phyloP scores from a whole-genome alignment of 306 rosid species.

The Trifolium dubium region DNA sequence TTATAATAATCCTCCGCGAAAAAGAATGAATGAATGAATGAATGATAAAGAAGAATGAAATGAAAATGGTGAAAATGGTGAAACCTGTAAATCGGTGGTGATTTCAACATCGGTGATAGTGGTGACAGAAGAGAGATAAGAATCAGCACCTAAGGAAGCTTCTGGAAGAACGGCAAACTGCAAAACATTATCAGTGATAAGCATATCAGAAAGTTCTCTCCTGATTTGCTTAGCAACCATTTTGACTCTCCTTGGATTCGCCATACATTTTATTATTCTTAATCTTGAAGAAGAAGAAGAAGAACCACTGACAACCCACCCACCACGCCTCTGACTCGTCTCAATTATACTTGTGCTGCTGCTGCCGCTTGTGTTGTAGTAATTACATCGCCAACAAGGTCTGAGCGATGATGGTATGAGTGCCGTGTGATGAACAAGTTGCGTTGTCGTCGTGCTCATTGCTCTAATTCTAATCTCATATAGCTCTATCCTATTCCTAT shows the following conservation, averaged over 20 bases:
- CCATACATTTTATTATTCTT: slow-evolving; percentile 70
- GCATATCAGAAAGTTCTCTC: slow-evolving; percentile 95
- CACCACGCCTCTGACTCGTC: too few species aligned
- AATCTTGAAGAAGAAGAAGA: too few species aligned
- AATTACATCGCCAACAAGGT: background rate
- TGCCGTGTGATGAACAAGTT: slow-evolving; percentile 42
- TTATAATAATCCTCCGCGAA: too few species aligned
- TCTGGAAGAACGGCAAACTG: slow-evolving; percentile 82
- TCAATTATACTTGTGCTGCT: too few species aligned
- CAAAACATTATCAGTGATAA: slow-evolving; percentile 75
- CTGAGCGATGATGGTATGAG: slow-evolving; percentile 30
- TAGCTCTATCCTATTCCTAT: background rate
- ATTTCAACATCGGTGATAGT: slow-evolving; percentile 87
- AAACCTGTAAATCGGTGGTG: slow-evolving; percentile 88
- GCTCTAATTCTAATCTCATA: background rate
- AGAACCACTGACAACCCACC: slow-evolving; percentile 18
- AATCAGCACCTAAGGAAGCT: slow-evolving; percentile 89
- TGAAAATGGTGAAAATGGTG: background rate
- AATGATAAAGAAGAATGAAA: background rate
- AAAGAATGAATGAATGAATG: too few species aligned
- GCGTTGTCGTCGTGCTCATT: slow-evolving; percentile 51
- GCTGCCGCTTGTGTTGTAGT: too few species aligned
- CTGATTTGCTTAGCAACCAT: slow-evolving; percentile 93
- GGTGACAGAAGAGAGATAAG: slow-evolving; percentile 85
- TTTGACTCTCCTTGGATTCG: slow-evolving; percentile 83